Base-by-base conservation (phyloP, 352 stramenopile genomes). In the Phytophthora hibernalis region DNA sequence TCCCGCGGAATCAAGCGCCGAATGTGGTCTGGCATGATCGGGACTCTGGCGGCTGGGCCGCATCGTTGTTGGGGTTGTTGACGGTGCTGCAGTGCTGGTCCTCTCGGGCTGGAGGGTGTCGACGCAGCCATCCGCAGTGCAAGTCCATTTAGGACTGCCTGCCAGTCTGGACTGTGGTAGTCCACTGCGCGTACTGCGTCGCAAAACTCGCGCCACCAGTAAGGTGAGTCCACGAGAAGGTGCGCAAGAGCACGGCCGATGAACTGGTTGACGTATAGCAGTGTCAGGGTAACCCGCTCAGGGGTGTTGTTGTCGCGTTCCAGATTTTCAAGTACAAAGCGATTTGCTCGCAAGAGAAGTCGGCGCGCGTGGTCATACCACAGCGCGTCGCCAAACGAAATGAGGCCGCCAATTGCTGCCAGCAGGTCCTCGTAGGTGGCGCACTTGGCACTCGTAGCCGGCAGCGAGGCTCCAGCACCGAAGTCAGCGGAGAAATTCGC, bases 401-500 rank as follows among this genome's bases (percentile, higher is more conserved):
- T 65, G 2, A 65, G 16, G 5, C 45, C 56, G 0, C 56, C 24
- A 7, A 65, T 35, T 0, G 37, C 47, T 0, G 26, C 15, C 15
- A 65, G 35, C n/a, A n/a, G n/a, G n/a, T n/a, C n/a, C n/a, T n/a
- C n/a, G n/a, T n/a, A n/a, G n/a, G n/a, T n/a, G n/a, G n/a, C n/a
- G n/a, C n/a, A n/a, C n/a, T 1, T 57, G 21, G 26, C 35, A 35
- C 26, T 65, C 47, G 18, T 65, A 65, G 8, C 2, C 7, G 56
- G 45, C 10, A 57, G 35, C 5, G 26, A 16, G 10, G 45, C 47
- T 2, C 15, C 10, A 9, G 45, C 20, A 5, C 21, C 35, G 18
- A 65, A 65, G 13, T 65, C 56, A 0, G 24, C 24, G 1, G 56
- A 26, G 12, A 65, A 57, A 2, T 52, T 65, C 1, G 56, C 47